Percentiles rank a stretch among this genome's conserved stretches.
Conservation (phyloP, 2,329 filamentous ascomycete species). For the Fusarium coffeatum region DNA sequence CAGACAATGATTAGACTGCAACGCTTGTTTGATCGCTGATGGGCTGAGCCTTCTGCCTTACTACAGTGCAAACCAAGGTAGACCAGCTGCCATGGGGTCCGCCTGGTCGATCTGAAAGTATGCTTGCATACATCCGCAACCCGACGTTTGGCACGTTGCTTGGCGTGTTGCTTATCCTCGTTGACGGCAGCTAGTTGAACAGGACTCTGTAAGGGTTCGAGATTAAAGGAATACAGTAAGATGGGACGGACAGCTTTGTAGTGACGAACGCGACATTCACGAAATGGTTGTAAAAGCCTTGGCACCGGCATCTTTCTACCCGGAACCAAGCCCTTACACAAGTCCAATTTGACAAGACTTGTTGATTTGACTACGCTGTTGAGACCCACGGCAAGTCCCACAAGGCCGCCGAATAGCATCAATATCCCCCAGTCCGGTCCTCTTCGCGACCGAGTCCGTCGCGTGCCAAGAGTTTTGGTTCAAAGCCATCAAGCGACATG, state of each 20-base stretch:
- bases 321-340: slow-evolving; percentile 11
- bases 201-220: neutral
- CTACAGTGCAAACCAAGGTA: slow-evolving; percentile 2
- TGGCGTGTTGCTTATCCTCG: slow-evolving; percentile 2
- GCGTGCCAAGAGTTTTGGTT: slow-evolving; percentile 25
- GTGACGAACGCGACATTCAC: neutral
- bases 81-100: slow-evolving; percentile 12
- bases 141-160: slow-evolving; percentile 18
- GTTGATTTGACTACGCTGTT: slow-evolving; percentile 19
- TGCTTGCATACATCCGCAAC: slow-evolving; percentile 31
- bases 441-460: slow-evolving; percentile 17
- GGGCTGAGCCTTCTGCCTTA: neutral
- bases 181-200: slow-evolving; percentile 10
- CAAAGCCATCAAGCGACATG: slow-evolving; percentile 24
- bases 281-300: slow-evolving; percentile 9
- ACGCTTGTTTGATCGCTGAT: slow-evolving; percentile 13
- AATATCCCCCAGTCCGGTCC: slow-evolving; percentile 3
- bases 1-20: neutral
- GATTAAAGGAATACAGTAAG: slow-evolving; percentile 5
- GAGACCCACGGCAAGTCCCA: slow-evolving; percentile 25
- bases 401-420: slow-evolving; percentile 17
- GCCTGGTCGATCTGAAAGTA: slow-evolving; percentile 25
- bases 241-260: neutral
- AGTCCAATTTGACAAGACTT: neutral
- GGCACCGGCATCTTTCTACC: slow-evolving; percentile 24